Conservation (phyloP, 2,329 filamentous ascomycete genomes). For the Sporothrix globosa region DNA sequence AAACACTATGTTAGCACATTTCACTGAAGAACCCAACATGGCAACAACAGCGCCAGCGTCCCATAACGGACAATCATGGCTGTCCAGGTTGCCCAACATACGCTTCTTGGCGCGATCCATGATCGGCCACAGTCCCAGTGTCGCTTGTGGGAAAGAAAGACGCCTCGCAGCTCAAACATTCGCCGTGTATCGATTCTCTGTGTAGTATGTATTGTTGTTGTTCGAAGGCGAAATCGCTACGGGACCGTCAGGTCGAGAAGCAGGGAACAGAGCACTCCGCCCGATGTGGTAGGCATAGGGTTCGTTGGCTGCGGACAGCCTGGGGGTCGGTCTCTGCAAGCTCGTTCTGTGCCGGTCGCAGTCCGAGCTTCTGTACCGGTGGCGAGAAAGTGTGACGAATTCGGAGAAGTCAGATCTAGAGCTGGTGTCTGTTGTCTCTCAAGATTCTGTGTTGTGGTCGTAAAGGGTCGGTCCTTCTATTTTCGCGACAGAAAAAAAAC, state of each 20-base stretch:
- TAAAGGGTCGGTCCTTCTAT: slow-evolving; percentile 3
- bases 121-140: slow-evolving; percentile 44
- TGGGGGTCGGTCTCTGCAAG: slow-evolving; percentile 26
- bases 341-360: slow-evolving; percentile 19
- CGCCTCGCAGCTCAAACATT: slow-evolving; percentile 25
- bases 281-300: slow-evolving; percentile 52
- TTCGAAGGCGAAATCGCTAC: slow-evolving; percentile 43
- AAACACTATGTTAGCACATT: slow-evolving; percentile 37
- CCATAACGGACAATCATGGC: neutral
- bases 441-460: slow-evolving; percentile 6
- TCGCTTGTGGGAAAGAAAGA: slow-evolving; percentile 11
- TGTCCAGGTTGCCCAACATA: slow-evolving; percentile 43
- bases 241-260: slow-evolving; percentile 49
- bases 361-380: slow-evolving; percentile 14
- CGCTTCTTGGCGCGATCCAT: slow-evolving; percentile 70
- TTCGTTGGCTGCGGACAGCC: slow-evolving; percentile 31
- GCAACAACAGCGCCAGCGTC: neutral
- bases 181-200: neutral
- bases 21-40: neutral
- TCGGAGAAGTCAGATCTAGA: too few relatives aligned
- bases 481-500: neutral
- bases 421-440: neutral
- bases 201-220: neutral
- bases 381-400: neutral
- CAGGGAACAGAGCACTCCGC: slow-evolving; percentile 48